Conservation (phyloP, 345 rosid genomes). For the Microcos paniculata region DNA sequence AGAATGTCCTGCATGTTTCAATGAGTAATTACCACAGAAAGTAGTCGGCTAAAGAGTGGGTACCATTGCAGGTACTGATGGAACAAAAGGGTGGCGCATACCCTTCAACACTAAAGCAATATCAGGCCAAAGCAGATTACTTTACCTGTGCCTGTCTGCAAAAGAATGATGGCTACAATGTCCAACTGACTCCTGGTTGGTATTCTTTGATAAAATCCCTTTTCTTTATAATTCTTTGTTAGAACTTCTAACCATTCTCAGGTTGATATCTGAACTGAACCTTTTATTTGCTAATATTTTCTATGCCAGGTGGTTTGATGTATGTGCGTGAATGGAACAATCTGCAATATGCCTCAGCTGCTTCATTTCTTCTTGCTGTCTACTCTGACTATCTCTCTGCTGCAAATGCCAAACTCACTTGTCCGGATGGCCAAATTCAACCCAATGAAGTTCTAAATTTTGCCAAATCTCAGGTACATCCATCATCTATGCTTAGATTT, state of each 20-base stretch:
- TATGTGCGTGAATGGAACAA: slow-evolving; percentile 85
- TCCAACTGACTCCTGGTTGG: slow-evolving; percentile 66
- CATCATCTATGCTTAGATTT: not conserved
- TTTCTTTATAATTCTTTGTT: not conserved
- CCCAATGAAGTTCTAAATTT: slow-evolving; percentile 62
- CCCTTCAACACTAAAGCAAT: slow-evolving; percentile 48
- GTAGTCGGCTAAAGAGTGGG: not conserved
- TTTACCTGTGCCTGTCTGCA: slow-evolving; percentile 80
- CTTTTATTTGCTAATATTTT: not conserved
- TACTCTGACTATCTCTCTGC: slow-evolving; percentile 66
- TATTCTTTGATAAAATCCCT: not conserved
- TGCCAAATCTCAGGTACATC: slow-evolving; percentile 64
- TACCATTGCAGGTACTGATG: slow-evolving; percentile 46
- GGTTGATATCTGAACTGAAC: not conserved
- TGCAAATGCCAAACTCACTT: slow-evolving; percentile 56
- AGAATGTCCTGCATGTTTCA: not conserved
- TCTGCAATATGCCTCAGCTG: slow-evolving; percentile 73
- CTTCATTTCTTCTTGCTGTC: slow-evolving; percentile 63
- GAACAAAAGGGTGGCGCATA: slow-evolving; percentile 51
- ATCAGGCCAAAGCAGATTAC: slow-evolving; percentile 75
- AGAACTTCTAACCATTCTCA: not conserved
- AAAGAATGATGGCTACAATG: slow-evolving; percentile 75
- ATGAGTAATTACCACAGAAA: not conserved
- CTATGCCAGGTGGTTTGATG: slow-evolving; percentile 61
- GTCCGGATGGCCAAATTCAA: slow-evolving; percentile 57